Evolutionary conservation across 192 early-diverging fungal species (phyloP), one percentile per base, ranked within the genome.

Genomic region (Rhizophagus prolifer): DNA sequence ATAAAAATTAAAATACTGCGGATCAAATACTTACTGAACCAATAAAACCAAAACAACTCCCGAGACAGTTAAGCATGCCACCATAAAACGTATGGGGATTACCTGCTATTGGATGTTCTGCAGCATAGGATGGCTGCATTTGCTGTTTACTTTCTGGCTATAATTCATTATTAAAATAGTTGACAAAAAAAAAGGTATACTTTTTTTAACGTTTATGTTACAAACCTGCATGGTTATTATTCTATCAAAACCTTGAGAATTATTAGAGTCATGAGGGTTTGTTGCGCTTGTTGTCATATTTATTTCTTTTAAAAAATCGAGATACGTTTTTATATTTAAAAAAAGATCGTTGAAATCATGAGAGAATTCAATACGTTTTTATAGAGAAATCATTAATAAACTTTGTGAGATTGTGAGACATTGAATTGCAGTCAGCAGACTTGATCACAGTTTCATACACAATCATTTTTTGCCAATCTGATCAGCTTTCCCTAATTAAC

Each of bases 21-120:
- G 41, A 74, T 31, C 67, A 60, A 76, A 46, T 14, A 26, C 47
- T 58, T 58, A 88, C 78, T 58, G 83, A 72, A 19, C 87, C 87
- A 9, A 87, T 58, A 10, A 78, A 69, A 21, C 87, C 87, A 31
- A 82, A 60, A 50, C 81, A n/a, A 23, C 54, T 61, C 31, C 87
- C 87, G 1, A 85, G 64, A 25, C 63, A 58, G 60, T 87, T 87
- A 74, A 88, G 82, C 72, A 88, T 75, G 19, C 76, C 73, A 26
- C 84, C 85, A 67, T 88, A 88, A 58, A 84, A 61, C 30, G 82
- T 82, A 38, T 84, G 82, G 59, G 66, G 60, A 73, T 76, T 74
- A 76, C 81, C 76, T 21, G 78, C 66, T 74, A 79, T 71, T 1
- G 82, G 80, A 70, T 76, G 70, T 62, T 78, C 77, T 8, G 8